Conservation (phyloP, 2,329 filamentous ascomycete genomes). For the Passalora sequoiae region DNA sequence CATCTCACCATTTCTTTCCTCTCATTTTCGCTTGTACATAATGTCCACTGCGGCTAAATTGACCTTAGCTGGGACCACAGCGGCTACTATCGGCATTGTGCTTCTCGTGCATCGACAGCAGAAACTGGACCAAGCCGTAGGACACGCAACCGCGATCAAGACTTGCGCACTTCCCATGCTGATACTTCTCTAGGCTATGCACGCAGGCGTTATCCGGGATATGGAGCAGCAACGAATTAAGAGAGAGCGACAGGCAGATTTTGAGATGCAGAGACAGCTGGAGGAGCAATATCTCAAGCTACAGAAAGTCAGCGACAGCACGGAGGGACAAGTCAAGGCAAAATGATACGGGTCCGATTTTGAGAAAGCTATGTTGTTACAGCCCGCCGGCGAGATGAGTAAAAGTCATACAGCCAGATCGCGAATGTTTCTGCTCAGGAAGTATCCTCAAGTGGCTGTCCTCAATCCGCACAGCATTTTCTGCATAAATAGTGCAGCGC, state of each 20-base stretch:
- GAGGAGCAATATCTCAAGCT: slow-evolving; percentile 87
- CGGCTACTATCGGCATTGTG: slow-evolving; percentile 71
- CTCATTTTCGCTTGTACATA: not conserved
- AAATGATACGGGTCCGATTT: too few relatives aligned
- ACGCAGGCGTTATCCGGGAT: slow-evolving; percentile 86
- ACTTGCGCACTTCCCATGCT: too few relatives aligned
- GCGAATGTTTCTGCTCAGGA: too few relatives aligned
- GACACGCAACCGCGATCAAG: slow-evolving; percentile 30
- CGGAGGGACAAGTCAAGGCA: slow-evolving; percentile 20
- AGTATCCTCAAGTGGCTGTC: too few relatives aligned
- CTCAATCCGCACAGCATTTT: too few relatives aligned
- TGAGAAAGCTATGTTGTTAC: too few relatives aligned
- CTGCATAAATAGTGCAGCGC: too few relatives aligned
- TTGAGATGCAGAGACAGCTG: slow-evolving; percentile 80
- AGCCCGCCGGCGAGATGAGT: too few relatives aligned
- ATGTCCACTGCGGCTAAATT: slow-evolving; percentile 92
- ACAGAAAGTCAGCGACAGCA: slow-evolving; percentile 65
- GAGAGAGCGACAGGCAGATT: slow-evolving; percentile 84
- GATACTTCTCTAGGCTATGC: too few relatives aligned
- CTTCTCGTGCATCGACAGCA: slow-evolving; percentile 87
- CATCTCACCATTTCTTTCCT: slow-evolving; percentile 3
- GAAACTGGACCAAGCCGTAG: slow-evolving; percentile 72
- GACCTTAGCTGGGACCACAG: slow-evolving; percentile 71
- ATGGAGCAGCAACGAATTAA: slow-evolving; percentile 91
- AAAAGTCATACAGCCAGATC: too few relatives aligned